Percentiles rank a stretch among this genome's conserved stretches.
Evolutionary conservation across 495 filamentous ascomycete species (phyloP).

Genomic region (Aspergillus sclerotioniger): DNA sequence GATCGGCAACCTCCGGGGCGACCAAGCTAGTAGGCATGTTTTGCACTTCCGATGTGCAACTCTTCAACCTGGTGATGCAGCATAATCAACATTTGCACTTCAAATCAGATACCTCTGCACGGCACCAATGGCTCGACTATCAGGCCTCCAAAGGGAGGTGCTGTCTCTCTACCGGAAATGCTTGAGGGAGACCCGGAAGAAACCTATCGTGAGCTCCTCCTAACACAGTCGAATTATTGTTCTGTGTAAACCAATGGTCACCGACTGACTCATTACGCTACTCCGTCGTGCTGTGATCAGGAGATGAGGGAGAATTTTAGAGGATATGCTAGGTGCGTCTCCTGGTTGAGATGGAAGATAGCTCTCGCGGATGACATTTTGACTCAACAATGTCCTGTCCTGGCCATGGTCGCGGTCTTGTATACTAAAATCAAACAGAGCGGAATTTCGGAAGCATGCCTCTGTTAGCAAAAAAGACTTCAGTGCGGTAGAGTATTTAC

Average conservation of each 20-base stretch:
- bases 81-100: neutral
- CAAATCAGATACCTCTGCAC: neutral
- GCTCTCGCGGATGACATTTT: neutral
- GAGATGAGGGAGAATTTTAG: constrained; percentile 53
- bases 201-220: constrained; percentile 62
- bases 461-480: constrained; percentile 85
- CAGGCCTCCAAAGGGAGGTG: constrained; percentile 90
- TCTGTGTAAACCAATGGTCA: neutral
- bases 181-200: constrained; percentile 74
- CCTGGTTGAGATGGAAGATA: neutral
- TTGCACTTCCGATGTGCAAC: neutral
- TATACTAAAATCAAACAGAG: constrained; percentile 37
- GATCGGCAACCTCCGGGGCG: neutral
- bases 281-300: constrained; percentile 27
- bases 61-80: neutral
- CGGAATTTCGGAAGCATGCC: constrained; percentile 73
- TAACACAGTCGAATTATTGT: neutral
- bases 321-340: constrained; percentile 52
- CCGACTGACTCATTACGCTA: constrained; percentile 1
- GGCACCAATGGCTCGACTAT: constrained; percentile 58
- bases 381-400: neutral
- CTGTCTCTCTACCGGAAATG: constrained; percentile 83
- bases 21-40: neutral
- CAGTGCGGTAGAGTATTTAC: constrained; percentile 77
- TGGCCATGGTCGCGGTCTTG: neutral